Conservation (phyloP, 2,329 filamentous ascomycete genomes). For the Pseudocercospora pini-densiflorae region DNA sequence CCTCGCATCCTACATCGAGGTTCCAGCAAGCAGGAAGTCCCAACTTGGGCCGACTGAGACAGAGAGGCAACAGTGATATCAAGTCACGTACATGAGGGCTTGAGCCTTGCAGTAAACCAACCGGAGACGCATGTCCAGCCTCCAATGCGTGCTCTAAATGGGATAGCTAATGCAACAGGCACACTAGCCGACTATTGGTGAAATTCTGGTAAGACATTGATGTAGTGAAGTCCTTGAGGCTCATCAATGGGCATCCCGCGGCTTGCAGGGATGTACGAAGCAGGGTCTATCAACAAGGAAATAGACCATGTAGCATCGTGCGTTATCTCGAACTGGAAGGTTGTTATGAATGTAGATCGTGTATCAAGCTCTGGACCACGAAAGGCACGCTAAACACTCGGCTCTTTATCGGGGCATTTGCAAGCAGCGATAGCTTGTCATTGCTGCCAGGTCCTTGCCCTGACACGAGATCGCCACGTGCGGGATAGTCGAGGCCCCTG, state of each 20-base stretch:
- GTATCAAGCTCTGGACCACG: not conserved
- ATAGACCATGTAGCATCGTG: not conserved
- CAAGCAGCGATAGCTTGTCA: not conserved
- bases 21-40: not conserved
- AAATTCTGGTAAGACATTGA: not conserved
- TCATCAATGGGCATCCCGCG: slow-evolving; percentile 6
- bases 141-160: not conserved
- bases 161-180: not conserved
- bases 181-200: not conserved
- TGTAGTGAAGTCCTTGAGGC: slow-evolving; percentile 1
- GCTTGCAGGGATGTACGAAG: not conserved
- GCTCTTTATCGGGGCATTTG: not conserved
- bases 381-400: not conserved
- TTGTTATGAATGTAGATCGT: not conserved
- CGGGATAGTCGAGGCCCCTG: not conserved
- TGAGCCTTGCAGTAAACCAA: not conserved
- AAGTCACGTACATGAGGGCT: not conserved
- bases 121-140: not conserved
- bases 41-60: not conserved
- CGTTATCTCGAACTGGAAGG: slow-evolving; percentile 1
- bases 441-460: not conserved
- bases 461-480: slow-evolving; percentile 5
- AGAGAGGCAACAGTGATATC: not conserved
- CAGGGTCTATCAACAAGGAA: not conserved
- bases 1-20: no score